These are phyloP conservation scores for Adiantum capillusveneris DNA, from an alignment of 75 land plant genomes.

Conservation along the genomic window DNA sequence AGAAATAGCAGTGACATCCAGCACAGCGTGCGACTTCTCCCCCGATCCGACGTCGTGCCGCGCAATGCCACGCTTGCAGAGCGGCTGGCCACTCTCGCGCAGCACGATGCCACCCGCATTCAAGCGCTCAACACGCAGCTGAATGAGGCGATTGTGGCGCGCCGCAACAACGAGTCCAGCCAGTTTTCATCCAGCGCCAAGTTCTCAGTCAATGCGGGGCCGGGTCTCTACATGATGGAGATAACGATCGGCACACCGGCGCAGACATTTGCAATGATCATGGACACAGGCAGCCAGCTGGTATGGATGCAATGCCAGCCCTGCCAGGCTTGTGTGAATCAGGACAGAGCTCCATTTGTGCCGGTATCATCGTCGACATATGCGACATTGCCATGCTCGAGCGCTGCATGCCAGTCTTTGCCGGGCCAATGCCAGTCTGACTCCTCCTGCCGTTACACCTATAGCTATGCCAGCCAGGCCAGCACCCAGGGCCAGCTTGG, in stretches of 20 bases:
- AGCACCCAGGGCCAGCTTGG: constrained; percentile 8
- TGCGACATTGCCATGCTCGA: constrained; percentile 9
- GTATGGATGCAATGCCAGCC: constrained; percentile 27
- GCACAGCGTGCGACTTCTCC: no score
- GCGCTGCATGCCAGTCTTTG: constrained; percentile 1
- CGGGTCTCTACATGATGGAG: constrained; percentile 11
- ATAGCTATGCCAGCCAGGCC: no score
- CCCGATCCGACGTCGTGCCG: no score
- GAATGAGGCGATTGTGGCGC: background rate
- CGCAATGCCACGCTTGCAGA: no score
- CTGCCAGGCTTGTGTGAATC: constrained; percentile 9
- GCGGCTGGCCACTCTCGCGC: background rate
- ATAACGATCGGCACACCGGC: constrained; percentile 24
- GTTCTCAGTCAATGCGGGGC: constrained; percentile 7
- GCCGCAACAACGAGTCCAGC: background rate
- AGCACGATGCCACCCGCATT: background rate
- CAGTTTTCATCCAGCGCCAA: background rate
- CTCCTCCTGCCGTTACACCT: background rate
- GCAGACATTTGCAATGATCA: constrained; percentile 8
- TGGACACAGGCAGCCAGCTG: constrained; percentile 34
- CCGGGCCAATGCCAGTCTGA: background rate
- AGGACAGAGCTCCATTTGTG: constrained; percentile 7
- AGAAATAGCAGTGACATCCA: no score
- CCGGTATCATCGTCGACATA: constrained; percentile 16
- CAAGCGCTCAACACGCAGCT: background rate